Percentiles rank a stretch among this genome's conserved stretches.
phyloP scores from a whole-genome alignment of 306 rosid genomes.

The Erythrophleum fordii region DNA sequence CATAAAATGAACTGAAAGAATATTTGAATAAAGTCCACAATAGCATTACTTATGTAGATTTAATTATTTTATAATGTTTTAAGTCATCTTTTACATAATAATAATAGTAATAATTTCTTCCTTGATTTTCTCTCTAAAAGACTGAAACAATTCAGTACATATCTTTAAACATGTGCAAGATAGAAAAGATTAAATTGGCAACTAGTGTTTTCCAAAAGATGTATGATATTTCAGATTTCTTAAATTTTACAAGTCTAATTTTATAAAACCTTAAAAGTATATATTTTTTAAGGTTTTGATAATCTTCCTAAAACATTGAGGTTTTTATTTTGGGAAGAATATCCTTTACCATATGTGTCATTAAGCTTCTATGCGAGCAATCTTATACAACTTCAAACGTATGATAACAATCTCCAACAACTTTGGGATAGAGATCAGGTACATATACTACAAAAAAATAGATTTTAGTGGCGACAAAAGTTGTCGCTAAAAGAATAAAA shows the following conservation, averaged over 20 bases:
- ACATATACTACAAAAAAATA: too few relatives aligned
- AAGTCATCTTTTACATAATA: too few relatives aligned
- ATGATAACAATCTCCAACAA: neutral
- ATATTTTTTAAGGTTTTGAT: neutral
- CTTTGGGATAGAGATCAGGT: neutral
- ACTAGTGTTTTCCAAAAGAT: neutral
- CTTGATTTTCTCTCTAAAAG: neutral
- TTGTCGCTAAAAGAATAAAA: too few relatives aligned
- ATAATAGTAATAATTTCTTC: too few relatives aligned
- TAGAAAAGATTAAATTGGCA: neutral
- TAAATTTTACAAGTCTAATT: neutral
- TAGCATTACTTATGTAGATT: too few relatives aligned
- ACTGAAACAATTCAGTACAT: neutral
- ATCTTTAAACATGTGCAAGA: neutral
- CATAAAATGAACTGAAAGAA: too few relatives aligned
- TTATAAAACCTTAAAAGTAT: too few relatives aligned
- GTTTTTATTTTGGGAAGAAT: neutral
- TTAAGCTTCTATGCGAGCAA: neutral
- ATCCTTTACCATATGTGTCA: neutral
- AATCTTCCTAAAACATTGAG: neutral
- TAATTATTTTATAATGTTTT: too few relatives aligned
- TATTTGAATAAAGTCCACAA: too few relatives aligned
- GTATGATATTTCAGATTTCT: conserved; percentile 1
- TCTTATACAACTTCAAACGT: neutral
- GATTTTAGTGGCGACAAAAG: too few relatives aligned